Base-by-base conservation (phyloP, 2,329 filamentous ascomycete genomes). In the Arthrocladium fulminans region DNA sequence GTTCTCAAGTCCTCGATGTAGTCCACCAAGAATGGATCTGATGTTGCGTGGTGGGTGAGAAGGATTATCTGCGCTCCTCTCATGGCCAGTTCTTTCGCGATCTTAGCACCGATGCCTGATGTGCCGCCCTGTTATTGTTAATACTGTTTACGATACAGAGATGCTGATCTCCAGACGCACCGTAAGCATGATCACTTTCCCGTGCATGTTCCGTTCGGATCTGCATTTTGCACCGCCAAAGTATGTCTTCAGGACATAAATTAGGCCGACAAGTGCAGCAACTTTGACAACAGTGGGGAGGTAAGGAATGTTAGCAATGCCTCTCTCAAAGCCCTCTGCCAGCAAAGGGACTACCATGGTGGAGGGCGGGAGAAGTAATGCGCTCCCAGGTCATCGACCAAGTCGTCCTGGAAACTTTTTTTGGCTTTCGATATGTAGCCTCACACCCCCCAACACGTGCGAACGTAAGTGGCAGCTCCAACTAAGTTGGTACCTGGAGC, bases 21-120 rank as follows among this genome's bases (percentile, higher is more conserved):
- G 60, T 98, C 92, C 60, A 86, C 82, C 8, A 97, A 77, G 67
- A 96, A 97, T 10, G 88, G 80, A 64, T 98, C 89, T 30, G 80
- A 80, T 10, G 87, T 79, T 23, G 86, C 74, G 59, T 89, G 80
- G 54, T 86, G 86, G 4, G 90, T 94, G 44, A 98, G 79, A 37
- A 98, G 81, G 51, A 97, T 77, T 54, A 98, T 73, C 70, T 98
- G 94, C 40, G 90, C 89, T 56, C 92, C 92, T 55, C 88, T 81
- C 15, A 71, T 63, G 47, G 90, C 90, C 46, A 98, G 78, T 50
- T 83, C 79, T 55, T 79, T 73, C 3, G 84, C 85, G 37, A 87
- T 79, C 49, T 79, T 76, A 51, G 88, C 86, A 43, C 92, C 92
- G 63, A 98, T 85, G 12, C 92, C 92, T 39, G 89, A 90, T 45